Evolutionary conservation across 257 asterid genomes (phyloP).

Genomic region (Solanum paucissectum): DNA sequence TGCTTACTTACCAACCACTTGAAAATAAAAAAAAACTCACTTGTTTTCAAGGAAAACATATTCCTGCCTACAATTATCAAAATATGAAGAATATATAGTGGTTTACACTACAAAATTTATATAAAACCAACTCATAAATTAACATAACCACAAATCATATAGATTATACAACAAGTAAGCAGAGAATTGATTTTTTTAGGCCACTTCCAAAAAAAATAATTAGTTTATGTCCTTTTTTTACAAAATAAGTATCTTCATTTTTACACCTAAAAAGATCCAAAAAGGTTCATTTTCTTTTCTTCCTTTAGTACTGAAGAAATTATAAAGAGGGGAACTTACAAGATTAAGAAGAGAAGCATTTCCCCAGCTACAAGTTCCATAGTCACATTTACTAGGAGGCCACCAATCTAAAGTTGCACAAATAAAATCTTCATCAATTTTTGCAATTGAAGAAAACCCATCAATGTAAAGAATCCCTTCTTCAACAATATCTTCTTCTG

Average conservation of each 20-base stretch:
- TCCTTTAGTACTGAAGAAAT: neutral
- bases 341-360: slow-evolving; percentile 60
- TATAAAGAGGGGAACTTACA: slow-evolving; percentile 14
- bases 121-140: neutral
- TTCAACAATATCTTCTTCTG: neutral
- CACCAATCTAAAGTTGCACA: slow-evolving; percentile 64
- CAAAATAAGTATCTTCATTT: too few species aligned
- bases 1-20: neutral
- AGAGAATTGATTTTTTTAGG: neutral
- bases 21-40: too few species aligned
- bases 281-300: neutral
- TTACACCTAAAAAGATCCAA: too few species aligned
- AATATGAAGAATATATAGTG: neutral
- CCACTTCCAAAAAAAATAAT: neutral
- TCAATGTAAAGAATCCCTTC: slow-evolving; percentile 40
- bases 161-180: neutral
- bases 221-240: neutral
- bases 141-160: neutral
- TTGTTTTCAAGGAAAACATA: neutral
- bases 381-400: slow-evolving; percentile 55
- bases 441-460: slow-evolving; percentile 37
- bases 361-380: slow-evolving; percentile 56
- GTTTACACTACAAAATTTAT: neutral
- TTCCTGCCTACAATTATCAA: neutral
- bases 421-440: slow-evolving; percentile 34